Conservation (phyloP, 352 stramenopile genomes). For the Globisporangium uncinulatum region DNA sequence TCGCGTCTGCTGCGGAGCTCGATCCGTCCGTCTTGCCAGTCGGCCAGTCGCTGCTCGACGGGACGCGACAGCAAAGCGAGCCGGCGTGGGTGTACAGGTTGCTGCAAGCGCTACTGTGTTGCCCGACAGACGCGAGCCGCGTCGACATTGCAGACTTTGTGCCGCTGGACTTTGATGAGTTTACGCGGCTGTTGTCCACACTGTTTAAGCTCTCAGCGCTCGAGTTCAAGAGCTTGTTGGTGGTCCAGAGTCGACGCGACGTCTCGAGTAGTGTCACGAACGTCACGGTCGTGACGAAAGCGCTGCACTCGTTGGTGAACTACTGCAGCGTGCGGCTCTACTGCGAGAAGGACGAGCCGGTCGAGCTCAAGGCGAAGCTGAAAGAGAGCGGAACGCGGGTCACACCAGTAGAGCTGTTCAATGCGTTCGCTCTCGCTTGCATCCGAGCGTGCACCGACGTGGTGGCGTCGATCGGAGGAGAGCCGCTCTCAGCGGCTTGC, state of each 20-base stretch:
- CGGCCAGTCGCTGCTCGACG: slow-evolving; percentile 4
- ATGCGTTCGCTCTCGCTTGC: slow-evolving; percentile 33
- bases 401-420: slow-evolving; percentile 26
- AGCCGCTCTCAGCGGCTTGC: background rate
- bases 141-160: slow-evolving; percentile 35
- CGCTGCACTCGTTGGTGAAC: slow-evolving; percentile 40
- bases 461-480: slow-evolving; percentile 4
- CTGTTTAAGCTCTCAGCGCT: slow-evolving; percentile 30
- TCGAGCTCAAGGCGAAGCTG: slow-evolving; percentile 10
- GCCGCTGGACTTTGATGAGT: slow-evolving; percentile 18
- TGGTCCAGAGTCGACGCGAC: background rate
- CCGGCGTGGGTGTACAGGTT: slow-evolving; percentile 26
- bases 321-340: slow-evolving; percentile 38
- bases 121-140: slow-evolving; percentile 25
- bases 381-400: slow-evolving; percentile 6
- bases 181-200: slow-evolving; percentile 25
- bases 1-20: slow-evolving; percentile 1
- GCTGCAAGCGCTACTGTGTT: slow-evolving; percentile 25
- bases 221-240: slow-evolving; percentile 16
- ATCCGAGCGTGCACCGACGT: slow-evolving; percentile 30
- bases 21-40: background rate
- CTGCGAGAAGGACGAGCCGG: slow-evolving; percentile 18
- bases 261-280: background rate
- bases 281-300: slow-evolving; percentile 28
- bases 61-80: slow-evolving; percentile 16